Conservation (phyloP, 768 basidiomycete species). For the Boletus edulis region DNA sequence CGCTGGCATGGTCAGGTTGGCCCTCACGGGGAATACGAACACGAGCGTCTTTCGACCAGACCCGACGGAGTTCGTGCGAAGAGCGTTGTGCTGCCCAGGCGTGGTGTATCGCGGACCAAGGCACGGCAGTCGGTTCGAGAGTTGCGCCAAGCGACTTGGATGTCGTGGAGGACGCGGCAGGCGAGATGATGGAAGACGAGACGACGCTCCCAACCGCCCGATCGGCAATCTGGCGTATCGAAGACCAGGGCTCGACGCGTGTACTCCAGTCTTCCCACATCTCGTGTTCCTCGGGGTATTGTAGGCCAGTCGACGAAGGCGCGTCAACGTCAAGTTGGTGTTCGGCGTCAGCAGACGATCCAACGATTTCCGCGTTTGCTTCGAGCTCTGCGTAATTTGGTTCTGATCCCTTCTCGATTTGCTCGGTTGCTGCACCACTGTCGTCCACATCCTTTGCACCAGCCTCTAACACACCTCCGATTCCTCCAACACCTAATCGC, state of each 20-base stretch:
- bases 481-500: slow-evolving; percentile 77
- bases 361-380: slow-evolving; percentile 15
- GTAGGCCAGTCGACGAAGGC: slow-evolving; percentile 1
- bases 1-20: slow-evolving; percentile 32
- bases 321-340: not conserved
- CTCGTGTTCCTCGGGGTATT: slow-evolving; percentile 24
- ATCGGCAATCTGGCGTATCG: slow-evolving; percentile 72
- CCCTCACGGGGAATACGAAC: slow-evolving; percentile 34
- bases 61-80: slow-evolving; percentile 49
- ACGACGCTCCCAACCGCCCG: slow-evolving; percentile 69
- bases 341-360: slow-evolving; percentile 15
- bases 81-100: slow-evolving; percentile 64
- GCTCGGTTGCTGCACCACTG: not conserved
- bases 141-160: slow-evolving; percentile 19
- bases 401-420: slow-evolving; percentile 1
- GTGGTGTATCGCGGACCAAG: slow-evolving; percentile 63
- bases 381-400: slow-evolving; percentile 14
- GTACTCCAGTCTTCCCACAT: slow-evolving; percentile 70
- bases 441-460: not conserved
- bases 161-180: slow-evolving; percentile 5
- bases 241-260: slow-evolving; percentile 64
- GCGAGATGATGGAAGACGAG: slow-evolving; percentile 24
- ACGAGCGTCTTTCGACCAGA: slow-evolving; percentile 57
- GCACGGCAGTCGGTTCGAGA: slow-evolving; percentile 53
- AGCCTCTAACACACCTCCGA: slow-evolving; percentile 62